Percentiles rank a stretch among this genome's conserved stretches.
phyloP scores from a whole-genome alignment of 163 green algal species.

The Scenedesmus sp. region DNA sequence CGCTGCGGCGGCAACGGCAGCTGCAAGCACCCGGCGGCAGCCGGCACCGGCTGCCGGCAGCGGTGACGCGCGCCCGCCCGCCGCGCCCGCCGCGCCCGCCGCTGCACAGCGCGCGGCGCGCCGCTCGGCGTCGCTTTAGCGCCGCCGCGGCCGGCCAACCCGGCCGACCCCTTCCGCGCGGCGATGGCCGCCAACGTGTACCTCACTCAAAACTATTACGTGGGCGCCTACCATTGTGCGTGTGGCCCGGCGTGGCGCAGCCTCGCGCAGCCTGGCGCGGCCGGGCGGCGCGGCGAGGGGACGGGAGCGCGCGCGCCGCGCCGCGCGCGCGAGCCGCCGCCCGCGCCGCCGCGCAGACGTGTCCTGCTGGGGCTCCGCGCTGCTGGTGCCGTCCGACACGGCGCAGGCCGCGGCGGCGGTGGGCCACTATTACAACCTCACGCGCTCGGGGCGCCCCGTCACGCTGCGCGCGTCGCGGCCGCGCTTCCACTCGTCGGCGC shows the following conservation, averaged over 20 bases:
- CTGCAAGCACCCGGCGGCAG: no score
- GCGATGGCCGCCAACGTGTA: constrained; percentile 13
- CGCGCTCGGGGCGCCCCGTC: neutral
- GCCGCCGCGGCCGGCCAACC: neutral
- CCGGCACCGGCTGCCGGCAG: no score
- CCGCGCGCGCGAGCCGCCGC: neutral
- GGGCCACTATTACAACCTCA: no score
- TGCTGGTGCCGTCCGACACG: neutral
- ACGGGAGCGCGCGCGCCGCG: no score
- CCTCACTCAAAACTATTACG: constrained; percentile 13
- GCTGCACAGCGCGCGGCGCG: no score
- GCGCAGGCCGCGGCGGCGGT: neutral
- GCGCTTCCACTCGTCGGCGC: constrained; percentile 8
- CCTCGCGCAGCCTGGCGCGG: no score
- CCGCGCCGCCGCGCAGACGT: neutral
- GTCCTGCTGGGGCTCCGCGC: neutral
- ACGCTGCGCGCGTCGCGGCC: constrained; percentile 21
- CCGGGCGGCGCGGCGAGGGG: no score
- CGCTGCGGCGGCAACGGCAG: no score
- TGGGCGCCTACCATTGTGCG: constrained; percentile 39
- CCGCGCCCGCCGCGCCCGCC: no score
- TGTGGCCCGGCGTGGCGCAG: no score
- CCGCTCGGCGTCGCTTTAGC: neutral
- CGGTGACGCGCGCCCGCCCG: no score
- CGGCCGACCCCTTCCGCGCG: neutral